Percentiles rank a stretch among this genome's conserved stretches.
These are phyloP conservation scores for Xylaria sp. DNA, from an alignment of 2,329 filamentous ascomycete genomes.

Conservation along the genomic window DNA sequence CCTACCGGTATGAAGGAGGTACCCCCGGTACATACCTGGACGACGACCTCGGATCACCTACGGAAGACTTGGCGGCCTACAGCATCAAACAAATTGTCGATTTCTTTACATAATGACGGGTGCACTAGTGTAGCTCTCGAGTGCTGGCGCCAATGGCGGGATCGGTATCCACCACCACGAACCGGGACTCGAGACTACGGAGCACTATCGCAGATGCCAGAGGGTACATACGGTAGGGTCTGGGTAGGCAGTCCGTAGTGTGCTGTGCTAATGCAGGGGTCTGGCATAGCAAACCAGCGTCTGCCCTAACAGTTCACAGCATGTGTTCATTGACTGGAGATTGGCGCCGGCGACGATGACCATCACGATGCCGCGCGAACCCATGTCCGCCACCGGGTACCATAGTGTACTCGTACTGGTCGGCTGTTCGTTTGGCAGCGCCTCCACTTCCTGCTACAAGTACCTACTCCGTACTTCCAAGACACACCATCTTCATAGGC, in stretches of 20 bases:
- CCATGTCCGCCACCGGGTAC: neutral
- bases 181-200: slow-evolving; percentile 2
- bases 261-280: slow-evolving; percentile 8
- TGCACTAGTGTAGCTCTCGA: slow-evolving; percentile 1
- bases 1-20: neutral
- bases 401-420: neutral
- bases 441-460: neutral
- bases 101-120: slow-evolving; percentile 1
- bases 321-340: slow-evolving; percentile 4
- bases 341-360: slow-evolving; percentile 20
- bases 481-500: neutral
- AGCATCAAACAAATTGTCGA: neutral
- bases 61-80: neutral
- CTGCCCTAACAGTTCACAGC: neutral
- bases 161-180: slow-evolving; percentile 2
- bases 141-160: slow-evolving; percentile 12
- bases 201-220: neutral
- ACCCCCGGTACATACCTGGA: neutral
- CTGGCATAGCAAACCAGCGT: slow-evolving; percentile 1
- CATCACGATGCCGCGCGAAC: slow-evolving; percentile 16
- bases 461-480: neutral
- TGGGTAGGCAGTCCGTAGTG: neutral
- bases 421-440: neutral
- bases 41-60: neutral
- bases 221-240: no score